These are phyloP conservation scores for Gracilaria caudata DNA, from an alignment of 23 red algal species.

Conservation along the genomic window DNA sequence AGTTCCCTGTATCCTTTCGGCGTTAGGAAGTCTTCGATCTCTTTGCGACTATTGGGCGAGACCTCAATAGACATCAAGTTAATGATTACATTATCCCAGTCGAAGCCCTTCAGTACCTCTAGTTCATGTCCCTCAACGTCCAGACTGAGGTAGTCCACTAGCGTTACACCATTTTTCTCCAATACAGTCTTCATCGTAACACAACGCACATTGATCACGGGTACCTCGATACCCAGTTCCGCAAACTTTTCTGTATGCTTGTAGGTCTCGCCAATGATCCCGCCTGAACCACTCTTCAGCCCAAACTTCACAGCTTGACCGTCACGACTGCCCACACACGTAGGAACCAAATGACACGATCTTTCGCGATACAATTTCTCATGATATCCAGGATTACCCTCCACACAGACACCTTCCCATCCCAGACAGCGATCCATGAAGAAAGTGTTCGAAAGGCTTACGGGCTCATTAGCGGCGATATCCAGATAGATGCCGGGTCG, in stretches of 20 bases:
- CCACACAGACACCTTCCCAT: conserved; percentile 77
- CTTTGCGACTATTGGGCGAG: neutral
- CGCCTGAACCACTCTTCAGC: conserved; percentile 34
- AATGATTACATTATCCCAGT: conserved; percentile 48
- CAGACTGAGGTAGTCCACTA: conserved; percentile 53
- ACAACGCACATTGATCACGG: conserved; percentile 28
- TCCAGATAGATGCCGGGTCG: conserved; percentile 64
- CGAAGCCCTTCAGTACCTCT: conserved; percentile 53
- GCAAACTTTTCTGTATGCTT: conserved; percentile 58
- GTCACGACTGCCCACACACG: conserved; percentile 57
- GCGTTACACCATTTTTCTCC: conserved; percentile 24
- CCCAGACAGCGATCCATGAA: conserved; percentile 71
- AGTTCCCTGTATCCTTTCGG: conserved; percentile 1
- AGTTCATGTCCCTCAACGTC: conserved; percentile 77
- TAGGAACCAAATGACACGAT: conserved; percentile 63
- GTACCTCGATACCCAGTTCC: conserved; percentile 11
- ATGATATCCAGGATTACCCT: conserved; percentile 60
- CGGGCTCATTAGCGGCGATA: conserved; percentile 66
- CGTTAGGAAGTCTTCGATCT: conserved; percentile 38
- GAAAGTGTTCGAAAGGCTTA: conserved; percentile 61
- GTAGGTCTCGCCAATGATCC: conserved; percentile 47
- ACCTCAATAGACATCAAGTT: conserved; percentile 48
- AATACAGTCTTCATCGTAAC: conserved; percentile 43
- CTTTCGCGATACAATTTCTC: conserved; percentile 48
- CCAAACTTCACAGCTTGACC: conserved; percentile 52